Evolutionary conservation across 2,329 filamentous ascomycete genomes (phyloP), one percentile per base, ranked within the genome.

Genomic region (Colletotrichum godetiae): DNA sequence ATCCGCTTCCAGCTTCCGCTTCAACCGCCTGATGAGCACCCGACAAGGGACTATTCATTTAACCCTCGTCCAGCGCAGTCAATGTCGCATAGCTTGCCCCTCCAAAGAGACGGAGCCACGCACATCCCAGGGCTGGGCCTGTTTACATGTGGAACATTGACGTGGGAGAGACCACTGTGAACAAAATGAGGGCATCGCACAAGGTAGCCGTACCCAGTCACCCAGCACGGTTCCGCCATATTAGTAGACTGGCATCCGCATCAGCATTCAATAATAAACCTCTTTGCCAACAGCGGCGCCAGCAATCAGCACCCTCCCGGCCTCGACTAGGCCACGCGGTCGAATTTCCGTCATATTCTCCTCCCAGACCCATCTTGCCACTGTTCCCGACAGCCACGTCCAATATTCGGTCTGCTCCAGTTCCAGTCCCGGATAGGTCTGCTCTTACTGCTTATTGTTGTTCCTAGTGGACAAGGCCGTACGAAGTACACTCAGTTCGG

Each of bases 61-160:
- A 37, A 65, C 42, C 59, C 59, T 64, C 33, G 33, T 29, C 53
- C 62, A 52, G 31, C 62, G 42, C 42, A 29, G 29, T 58, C 15
- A 37, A 24, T 31, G 67, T 59, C 42, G 31, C 67, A 66, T 66
- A 55, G 31, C 62, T 31, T 55, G 62, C 31, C 62, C 52, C 68
- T 60, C 62, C 68, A 67, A 12, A 59, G 62, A 67, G 42, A 70
- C 55, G 68, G 31, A 67, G 62, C 56, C 68, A 70, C 46, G 62
- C 37, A 42, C 33, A 53, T 55, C 15, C 62, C 31, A 29, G 63
- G 68, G 55, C 63, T 33, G 55, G 63, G 37, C 62, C 55, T 66
- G 68, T 55, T 69, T 69, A 29, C 62, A 60, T 37, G 62, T 60
- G 68, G 55, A 60, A 67, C 62, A 59, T 42, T 42, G 68, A 53